Conservation (phyloP, 345 rosid species). For the Ceriops decandra region DNA sequence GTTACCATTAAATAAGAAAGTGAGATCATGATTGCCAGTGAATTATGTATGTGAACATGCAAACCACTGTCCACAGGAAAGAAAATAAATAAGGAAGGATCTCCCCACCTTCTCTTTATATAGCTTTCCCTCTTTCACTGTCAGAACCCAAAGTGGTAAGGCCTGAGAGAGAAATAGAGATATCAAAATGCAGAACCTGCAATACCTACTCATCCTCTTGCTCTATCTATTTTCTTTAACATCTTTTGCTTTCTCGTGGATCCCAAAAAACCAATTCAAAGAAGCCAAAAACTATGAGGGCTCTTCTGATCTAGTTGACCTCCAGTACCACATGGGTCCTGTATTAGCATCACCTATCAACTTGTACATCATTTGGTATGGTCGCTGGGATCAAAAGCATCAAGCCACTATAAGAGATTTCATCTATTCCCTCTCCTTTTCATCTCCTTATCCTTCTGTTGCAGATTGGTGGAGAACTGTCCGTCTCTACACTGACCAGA, state of each 20-base stretch:
- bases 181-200: constrained; percentile 23
- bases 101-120: constrained; percentile 16
- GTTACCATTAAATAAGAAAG: background rate
- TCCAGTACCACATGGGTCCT: constrained; percentile 69
- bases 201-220: constrained; percentile 16
- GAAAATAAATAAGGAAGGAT: constrained; percentile 17
- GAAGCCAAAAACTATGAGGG: constrained; percentile 47
- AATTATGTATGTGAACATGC: constrained; percentile 23
- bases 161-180: too few species aligned
- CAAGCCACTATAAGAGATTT: constrained; percentile 56
- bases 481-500: constrained; percentile 58
- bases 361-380: constrained; percentile 62
- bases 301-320: constrained; percentile 47
- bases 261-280: constrained; percentile 19
- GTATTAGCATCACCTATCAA: constrained; percentile 50
- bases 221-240: constrained; percentile 7
- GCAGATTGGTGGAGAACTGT: constrained; percentile 62
- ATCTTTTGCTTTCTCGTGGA: constrained; percentile 24
- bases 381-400: constrained; percentile 51
- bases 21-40: constrained; percentile 11
- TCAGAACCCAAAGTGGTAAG: background rate
- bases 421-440: constrained; percentile 48
- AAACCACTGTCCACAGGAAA: constrained; percentile 17
- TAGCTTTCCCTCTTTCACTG: constrained; percentile 1
- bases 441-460: constrained; percentile 52